Conservation (phyloP, 192 early-diverging fungal species). For the Bifiguratus adelaidae region DNA sequence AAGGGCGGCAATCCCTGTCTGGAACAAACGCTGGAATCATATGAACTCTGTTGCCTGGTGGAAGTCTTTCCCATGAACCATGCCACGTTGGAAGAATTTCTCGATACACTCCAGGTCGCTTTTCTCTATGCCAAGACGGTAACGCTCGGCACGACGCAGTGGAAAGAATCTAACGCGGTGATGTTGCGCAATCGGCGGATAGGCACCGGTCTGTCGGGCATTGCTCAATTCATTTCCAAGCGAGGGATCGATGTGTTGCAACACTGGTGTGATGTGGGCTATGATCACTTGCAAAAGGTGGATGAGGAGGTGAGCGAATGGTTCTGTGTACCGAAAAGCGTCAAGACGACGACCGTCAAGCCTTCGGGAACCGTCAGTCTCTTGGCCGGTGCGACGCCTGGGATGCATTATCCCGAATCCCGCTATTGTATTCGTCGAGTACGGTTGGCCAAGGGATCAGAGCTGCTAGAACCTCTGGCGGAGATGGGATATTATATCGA, state of each 20-base stretch:
- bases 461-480: conserved; percentile 10
- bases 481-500: conserved; percentile 24
- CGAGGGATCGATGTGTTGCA: conserved; percentile 14
- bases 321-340: conserved; percentile 23
- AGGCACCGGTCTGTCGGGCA: conserved; percentile 30
- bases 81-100: conserved; percentile 16
- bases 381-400: conserved; percentile 32
- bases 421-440: conserved; percentile 36
- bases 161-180: conserved; percentile 28
- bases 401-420: conserved; percentile 39
- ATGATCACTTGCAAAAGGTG: conserved; percentile 12
- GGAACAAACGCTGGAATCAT: conserved; percentile 31
- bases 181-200: conserved; percentile 35
- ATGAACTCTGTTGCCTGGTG: conserved; percentile 35
- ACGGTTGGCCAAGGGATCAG: conserved; percentile 19
- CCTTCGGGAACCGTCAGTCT: conserved; percentile 33
- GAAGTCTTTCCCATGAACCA: conserved; percentile 32
- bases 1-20: conserved; percentile 35
- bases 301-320: conserved; percentile 26
- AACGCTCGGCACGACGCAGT: conserved; percentile 29
- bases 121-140: conserved; percentile 37
- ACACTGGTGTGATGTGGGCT: conserved; percentile 21
- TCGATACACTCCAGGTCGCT: conserved; percentile 31
- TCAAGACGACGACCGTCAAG: conserved; percentile 35
- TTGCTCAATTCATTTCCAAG: conserved; percentile 29